A percentile compares a stretch with the other conserved stretches of the same genome.
These are phyloP conservation scores for Aegilops longissima DNA, from an alignment of 176 grass and related monocot genomes.

Conservation along the genomic window DNA sequence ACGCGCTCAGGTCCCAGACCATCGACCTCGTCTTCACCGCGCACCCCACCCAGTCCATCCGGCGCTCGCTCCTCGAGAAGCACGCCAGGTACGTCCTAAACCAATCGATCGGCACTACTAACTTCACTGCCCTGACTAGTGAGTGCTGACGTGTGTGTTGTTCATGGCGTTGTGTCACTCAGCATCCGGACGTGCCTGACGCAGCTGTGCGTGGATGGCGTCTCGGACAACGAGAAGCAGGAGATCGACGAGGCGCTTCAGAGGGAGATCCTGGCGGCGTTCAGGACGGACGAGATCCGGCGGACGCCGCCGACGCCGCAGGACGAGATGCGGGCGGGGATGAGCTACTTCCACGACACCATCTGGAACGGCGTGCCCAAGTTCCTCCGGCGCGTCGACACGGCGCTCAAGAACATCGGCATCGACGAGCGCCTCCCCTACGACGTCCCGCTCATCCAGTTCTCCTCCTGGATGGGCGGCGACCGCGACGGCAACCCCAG, in stretches of 20 bases:
- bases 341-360: slow-evolving; percentile 89
- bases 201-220: slow-evolving; percentile 59
- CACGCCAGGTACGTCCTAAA: slow-evolving; percentile 45
- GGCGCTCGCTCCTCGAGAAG: slow-evolving; percentile 79
- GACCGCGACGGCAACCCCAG: slow-evolving; percentile 83
- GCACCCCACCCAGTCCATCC: slow-evolving; percentile 78
- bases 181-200: slow-evolving; percentile 66
- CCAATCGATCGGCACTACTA: not conserved
- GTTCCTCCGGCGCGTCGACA: slow-evolving; percentile 78
- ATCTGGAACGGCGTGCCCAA: slow-evolving; percentile 89
- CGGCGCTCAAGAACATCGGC: slow-evolving; percentile 79
- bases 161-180: not conserved
- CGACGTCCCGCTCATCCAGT: slow-evolving; percentile 73
- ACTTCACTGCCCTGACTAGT: not conserved
- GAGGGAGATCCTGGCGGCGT: slow-evolving; percentile 86
- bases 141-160: not conserved
- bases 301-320: slow-evolving; percentile 68
- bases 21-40: slow-evolving; percentile 84
- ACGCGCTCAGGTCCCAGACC: slow-evolving; percentile 70
- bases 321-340: slow-evolving; percentile 88
- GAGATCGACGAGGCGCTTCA: slow-evolving; percentile 83
- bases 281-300: slow-evolving; percentile 80
- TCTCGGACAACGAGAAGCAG: slow-evolving; percentile 55
- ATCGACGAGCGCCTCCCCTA: slow-evolving; percentile 78
- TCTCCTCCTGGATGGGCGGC: slow-evolving; percentile 93